Conservation (phyloP, 768 basidiomycete species). For the Boletus sp. region DNA sequence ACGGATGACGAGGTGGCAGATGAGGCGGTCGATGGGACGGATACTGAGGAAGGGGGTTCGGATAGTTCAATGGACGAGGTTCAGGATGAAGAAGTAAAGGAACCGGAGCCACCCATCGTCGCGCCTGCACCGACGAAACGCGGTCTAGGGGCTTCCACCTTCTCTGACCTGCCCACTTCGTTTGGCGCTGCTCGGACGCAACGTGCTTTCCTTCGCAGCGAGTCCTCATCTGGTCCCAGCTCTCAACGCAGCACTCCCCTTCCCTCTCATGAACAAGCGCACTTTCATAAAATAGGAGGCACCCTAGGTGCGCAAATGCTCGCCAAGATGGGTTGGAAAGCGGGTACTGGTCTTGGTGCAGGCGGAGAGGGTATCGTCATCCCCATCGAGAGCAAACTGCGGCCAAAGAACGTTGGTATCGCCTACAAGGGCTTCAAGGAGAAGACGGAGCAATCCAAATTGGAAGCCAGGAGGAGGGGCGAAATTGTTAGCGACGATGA, state of each 20-base stretch:
- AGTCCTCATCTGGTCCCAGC: conserved; percentile 38
- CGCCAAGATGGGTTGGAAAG: conserved; percentile 93
- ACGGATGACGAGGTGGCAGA: conserved; percentile 38
- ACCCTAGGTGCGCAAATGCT: conserved; percentile 89
- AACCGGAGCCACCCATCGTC: conserved; percentile 30
- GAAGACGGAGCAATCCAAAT: conserved; percentile 80
- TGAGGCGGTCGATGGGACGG: conserved; percentile 35
- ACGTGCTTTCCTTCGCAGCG: conserved; percentile 57
- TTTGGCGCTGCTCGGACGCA: conserved; percentile 41
- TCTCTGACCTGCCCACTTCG: conserved; percentile 33
- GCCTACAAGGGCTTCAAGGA: conserved; percentile 87
- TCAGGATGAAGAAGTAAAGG: conserved; percentile 37
- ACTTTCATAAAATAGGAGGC: conserved; percentile 76
- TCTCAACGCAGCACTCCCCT: conserved; percentile 51
- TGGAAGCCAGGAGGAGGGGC: conserved; percentile 74
- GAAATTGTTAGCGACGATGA: conserved; percentile 77
- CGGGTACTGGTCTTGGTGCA: conserved; percentile 75
- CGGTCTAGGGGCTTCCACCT: conserved; percentile 26
- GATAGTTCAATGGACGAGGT: conserved; percentile 34
- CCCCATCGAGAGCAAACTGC: conserved; percentile 81
- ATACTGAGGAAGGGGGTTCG: conserved; percentile 33
- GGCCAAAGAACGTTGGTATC: conserved; percentile 85
- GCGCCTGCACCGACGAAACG: conserved; percentile 19
- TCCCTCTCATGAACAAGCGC: conserved; percentile 64
- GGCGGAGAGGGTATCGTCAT: conserved; percentile 81